Evolutionary conservation across 2,329 filamentous ascomycete species (phyloP).

Genomic region (Mariannaea sp.): DNA sequence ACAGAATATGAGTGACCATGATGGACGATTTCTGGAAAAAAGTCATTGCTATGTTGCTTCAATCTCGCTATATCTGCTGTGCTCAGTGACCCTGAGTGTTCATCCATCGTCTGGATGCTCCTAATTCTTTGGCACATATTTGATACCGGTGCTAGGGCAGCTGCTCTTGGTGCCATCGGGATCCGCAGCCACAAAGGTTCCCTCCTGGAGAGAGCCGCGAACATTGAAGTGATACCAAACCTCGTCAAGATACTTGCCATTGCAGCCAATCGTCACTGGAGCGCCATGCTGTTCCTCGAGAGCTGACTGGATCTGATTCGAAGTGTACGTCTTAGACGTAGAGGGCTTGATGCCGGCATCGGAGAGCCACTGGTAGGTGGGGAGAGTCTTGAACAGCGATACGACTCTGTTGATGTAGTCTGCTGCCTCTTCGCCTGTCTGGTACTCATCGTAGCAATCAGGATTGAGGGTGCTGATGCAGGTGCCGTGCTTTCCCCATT

Average conservation of each 20-base stretch:
- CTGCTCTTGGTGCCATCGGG: slow-evolving; percentile 58
- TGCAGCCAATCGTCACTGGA: slow-evolving; percentile 63
- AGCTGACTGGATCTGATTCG: slow-evolving; percentile 61
- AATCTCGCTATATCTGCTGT: too few relatives aligned
- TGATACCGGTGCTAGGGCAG: slow-evolving; percentile 56
- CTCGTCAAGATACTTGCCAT: slow-evolving; percentile 52
- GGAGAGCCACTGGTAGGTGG: slow-evolving; percentile 66
- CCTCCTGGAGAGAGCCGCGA: slow-evolving; percentile 61
- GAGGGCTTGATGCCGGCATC: slow-evolving; percentile 65
- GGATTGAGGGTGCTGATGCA: slow-evolving; percentile 74
- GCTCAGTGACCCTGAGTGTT: too few relatives aligned
- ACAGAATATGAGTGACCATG: too few relatives aligned
- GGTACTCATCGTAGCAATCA: slow-evolving; percentile 67
- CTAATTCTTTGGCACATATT: slow-evolving; percentile 36
- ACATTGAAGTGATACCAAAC: slow-evolving; percentile 69
- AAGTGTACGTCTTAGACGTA: slow-evolving; percentile 60
- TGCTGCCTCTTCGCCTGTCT: slow-evolving; percentile 65
- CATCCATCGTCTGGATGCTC: too few relatives aligned
- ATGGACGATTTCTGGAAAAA: too few relatives aligned
- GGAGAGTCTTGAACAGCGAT: slow-evolving; percentile 67
- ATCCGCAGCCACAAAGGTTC: slow-evolving; percentile 61
- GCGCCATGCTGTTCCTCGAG: slow-evolving; percentile 59
- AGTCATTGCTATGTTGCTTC: too few relatives aligned
- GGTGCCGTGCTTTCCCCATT: slow-evolving; percentile 76
- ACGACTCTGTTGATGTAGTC: slow-evolving; percentile 73